Base-by-base conservation (phyloP, 495 filamentous ascomycete genomes). In the Platismatia glauca region DNA sequence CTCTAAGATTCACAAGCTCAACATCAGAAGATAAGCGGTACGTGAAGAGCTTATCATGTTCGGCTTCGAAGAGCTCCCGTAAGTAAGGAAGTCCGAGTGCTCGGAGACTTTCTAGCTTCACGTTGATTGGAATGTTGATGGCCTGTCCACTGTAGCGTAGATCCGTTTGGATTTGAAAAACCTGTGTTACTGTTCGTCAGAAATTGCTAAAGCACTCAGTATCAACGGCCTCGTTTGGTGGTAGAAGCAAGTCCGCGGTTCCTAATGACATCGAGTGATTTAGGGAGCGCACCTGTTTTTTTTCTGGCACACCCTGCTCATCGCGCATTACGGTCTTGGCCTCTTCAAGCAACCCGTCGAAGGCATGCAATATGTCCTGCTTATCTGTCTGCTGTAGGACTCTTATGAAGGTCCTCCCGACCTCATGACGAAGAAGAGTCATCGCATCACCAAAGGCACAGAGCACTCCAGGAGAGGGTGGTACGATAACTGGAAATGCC, bases 401-500 rank as follows among this genome's bases (percentile, higher is more conserved):
- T 5, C 73, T 70, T 29, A 80, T 79, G 34, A 78, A 79, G 0
- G 76, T 76, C 20, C 68, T 66, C 0, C 76, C 78, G 43, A 78
- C 70, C 24, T 78, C 74, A 60, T 78, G 78, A 43, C 73, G 73
- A 56, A 81, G 69, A 61, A 76, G 75, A 1, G 79, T 81, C 7
- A 75, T 78, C 2, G 73, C 74, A 68, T 81, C 79, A 4, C 78
- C 79, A 60, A 76, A 76, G 7, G 79, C 78, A 60, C 79, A 81
- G 0, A 81, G 70, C 29, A 76, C 79, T 8, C 78, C 79, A 13
- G 79, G 79, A 0, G 77, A 77, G 1, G 77, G 77, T 24, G 79
- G 79, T 3, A 81, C 71, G 58, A 81, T 81, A 20, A 81, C 77
- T 2, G 78, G 77, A 73, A 75, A 81, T 8, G 77, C 75, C 0